Base-by-base conservation (phyloP, 2,329 filamentous ascomycete genomes). In the Emmonsiellopsis sp. region DNA sequence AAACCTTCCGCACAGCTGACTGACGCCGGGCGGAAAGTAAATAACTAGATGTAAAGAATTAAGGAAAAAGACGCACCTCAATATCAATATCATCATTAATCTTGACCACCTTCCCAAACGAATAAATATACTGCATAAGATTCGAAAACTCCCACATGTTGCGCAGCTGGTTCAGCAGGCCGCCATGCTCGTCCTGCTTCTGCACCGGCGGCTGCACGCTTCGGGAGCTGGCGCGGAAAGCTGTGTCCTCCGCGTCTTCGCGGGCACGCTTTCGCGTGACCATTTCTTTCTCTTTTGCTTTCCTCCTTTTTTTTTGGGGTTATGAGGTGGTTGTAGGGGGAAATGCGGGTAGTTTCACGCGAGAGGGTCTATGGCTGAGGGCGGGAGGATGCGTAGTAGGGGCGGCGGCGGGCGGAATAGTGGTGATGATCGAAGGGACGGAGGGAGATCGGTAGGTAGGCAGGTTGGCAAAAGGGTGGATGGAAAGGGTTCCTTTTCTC, bases 91-190 rank as follows among this genome's bases (percentile, higher is more conserved):
- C 84, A 58, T 94, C 87, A 62, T 93, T 86, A 60, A 97, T 87
- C 74, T 95, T 96, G 68, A 95, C 84, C 43, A 84, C 84, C 63
- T 86, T 84, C 57, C 92, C 91, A 70, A 98, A 98, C 41, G 92
- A 82, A 68, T 85, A 87, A 57, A 97, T 88, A 80, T 90, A 98
- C 72, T 98, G 92, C 73, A 86, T 90, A 7, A 97, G 75, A 65
- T 90, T 92, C 57, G 92, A 89, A 71, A 97, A 96, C 70, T 96
- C 87, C 91, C 92, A 97, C 79, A 88, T 90, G 67, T 88, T 93
- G 58, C 92, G 83, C 61, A 97, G 80, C 59, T 79, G 83, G 55
- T 82, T 74, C 31, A 94, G 76, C 52, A 83, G 62, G 34, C 67
- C 68, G 53, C 65, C 61, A 55, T 73, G 70, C 62, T 57, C 67